phyloP scores from a whole-genome alignment of 768 basidiomycete genomes.

The Boletus sp. region DNA sequence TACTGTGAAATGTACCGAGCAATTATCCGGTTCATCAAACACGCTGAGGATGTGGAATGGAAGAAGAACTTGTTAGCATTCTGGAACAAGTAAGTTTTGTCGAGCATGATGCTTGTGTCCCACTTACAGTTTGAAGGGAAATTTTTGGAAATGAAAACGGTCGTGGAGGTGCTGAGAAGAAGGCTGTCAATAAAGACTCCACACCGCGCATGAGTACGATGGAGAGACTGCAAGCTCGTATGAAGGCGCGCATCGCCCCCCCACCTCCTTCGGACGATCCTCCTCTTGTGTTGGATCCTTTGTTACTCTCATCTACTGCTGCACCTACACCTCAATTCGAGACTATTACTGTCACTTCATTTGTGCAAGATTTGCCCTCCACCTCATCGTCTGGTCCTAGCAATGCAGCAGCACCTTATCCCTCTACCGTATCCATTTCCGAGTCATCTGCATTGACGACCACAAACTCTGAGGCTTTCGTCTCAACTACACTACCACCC shows the following conservation, averaged over 20 bases:
- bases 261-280: not conserved
- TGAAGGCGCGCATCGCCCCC: not conserved
- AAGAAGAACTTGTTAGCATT: not conserved
- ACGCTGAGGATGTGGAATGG: not conserved
- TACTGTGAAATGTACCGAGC: not conserved
- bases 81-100: not conserved
- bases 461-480: no score
- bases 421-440: no score
- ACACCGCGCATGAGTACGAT: not conserved
- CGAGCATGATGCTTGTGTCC: not conserved
- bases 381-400: no score
- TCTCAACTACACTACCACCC: no score
- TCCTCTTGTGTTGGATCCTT: not conserved
- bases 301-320: not conserved
- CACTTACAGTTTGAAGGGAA: not conserved
- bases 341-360: no score
- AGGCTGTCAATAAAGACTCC: not conserved
- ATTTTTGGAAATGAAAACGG: not conserved
- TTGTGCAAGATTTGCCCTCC: no score
- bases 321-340: no score
- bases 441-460: no score
- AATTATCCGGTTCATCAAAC: not conserved
- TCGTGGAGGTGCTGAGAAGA: not conserved
- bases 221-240: not conserved
- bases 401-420: no score